Percentiles rank a stretch among this genome's conserved stretches.
Conservation (phyloP, 2,329 filamentous ascomycete species). For the Torrubiellomyces zombiae region DNA sequence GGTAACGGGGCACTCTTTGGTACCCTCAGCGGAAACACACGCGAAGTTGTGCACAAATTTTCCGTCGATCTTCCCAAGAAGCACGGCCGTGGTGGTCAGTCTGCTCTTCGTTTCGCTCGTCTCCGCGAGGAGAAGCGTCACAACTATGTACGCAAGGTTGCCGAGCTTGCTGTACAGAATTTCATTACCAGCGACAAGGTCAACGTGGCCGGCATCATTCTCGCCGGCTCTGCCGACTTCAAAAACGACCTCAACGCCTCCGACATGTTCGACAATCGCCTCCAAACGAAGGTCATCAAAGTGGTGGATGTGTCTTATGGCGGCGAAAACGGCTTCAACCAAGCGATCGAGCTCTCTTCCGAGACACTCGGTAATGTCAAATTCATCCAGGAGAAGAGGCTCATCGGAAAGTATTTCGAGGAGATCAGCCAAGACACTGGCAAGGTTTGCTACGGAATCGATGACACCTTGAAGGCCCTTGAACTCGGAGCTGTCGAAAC, state of each 20-base stretch:
- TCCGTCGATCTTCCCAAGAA: slow-evolving; percentile 98
- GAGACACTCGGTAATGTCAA: slow-evolving; percentile 98
- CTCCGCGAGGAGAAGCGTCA: slow-evolving; percentile 98
- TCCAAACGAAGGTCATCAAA: slow-evolving; percentile 94
- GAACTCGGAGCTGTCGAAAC: slow-evolving; percentile 91
- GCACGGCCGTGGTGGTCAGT: slow-evolving; percentile 99
- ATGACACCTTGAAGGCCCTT: slow-evolving; percentile 91
- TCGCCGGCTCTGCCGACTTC: slow-evolving; percentile 96
- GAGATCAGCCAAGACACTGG: slow-evolving; percentile 97
- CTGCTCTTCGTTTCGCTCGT: slow-evolving; percentile 96
- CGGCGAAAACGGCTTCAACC: slow-evolving; percentile 98
- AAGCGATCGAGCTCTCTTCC: slow-evolving; percentile 86
- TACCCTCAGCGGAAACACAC: slow-evolving; percentile 90
- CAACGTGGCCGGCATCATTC: slow-evolving; percentile 87
- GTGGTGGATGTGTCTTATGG: slow-evolving; percentile 98
- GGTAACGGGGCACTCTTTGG: slow-evolving; percentile 96
- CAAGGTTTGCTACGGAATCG: slow-evolving; percentile 93
- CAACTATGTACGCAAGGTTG: slow-evolving; percentile 99
- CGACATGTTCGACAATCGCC: slow-evolving; percentile 87
- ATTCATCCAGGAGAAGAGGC: slow-evolving; percentile 99
- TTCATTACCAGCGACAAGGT: slow-evolving; percentile 98
- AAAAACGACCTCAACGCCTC: slow-evolving; percentile 98
- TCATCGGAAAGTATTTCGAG: slow-evolving; percentile 97
- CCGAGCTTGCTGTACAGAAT: slow-evolving; percentile 94
- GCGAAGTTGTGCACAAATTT: slow-evolving; percentile 95